Evolutionary conservation across 2,329 filamentous ascomycete genomes (phyloP), one percentile per base, ranked within the genome.

Genomic region (Exophiala sp.): DNA sequence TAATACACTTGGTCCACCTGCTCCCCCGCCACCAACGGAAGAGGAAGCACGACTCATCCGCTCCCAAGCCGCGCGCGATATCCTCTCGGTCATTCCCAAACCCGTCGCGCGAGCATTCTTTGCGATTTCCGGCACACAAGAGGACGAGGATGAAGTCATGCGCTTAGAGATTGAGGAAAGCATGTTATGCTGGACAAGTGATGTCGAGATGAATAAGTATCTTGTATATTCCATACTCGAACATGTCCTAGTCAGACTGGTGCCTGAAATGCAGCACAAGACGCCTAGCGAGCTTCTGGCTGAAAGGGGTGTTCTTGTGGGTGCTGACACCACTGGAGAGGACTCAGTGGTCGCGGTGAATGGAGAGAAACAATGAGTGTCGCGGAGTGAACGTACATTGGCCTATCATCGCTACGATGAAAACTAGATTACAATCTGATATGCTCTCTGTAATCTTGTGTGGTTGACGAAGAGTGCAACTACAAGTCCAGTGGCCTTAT

Each of bases 131-230:
- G 74, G 80, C 51, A 71, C 74, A 58, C 73, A 72, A 45, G 74
- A 82, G 52, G 71, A 83, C 42, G 70, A 36, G 48, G 74, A 81
- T 48, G 72, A 75, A 58, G 73, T 71, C 48, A 75, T 84, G 54
- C 70, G 83, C 41, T 70, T 74, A 56, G 80, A 86, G 62, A 79
- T 89, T 59, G 82, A 85, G 65, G 75, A 75, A 50, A 74, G 75
- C 20, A 75, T 91, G 42, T 76, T 97, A 43, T 83, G 87, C 63
- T 76, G 91, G 35, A 86, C 96, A 62, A 82, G 81, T 12, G 91
- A 96, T 71, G 77, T 81, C 47, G 96, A 96, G 72, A 87, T 91
- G 72, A 99, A 99, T 73, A 95, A 91, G 74, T 91, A 96, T 72
- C 75, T 97, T 32, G 75, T 96, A 63, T 96, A 95, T 66, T 79